Conservation (phyloP, 2,329 filamentous ascomycete genomes). For the Pseudogymnoascus sp. region DNA sequence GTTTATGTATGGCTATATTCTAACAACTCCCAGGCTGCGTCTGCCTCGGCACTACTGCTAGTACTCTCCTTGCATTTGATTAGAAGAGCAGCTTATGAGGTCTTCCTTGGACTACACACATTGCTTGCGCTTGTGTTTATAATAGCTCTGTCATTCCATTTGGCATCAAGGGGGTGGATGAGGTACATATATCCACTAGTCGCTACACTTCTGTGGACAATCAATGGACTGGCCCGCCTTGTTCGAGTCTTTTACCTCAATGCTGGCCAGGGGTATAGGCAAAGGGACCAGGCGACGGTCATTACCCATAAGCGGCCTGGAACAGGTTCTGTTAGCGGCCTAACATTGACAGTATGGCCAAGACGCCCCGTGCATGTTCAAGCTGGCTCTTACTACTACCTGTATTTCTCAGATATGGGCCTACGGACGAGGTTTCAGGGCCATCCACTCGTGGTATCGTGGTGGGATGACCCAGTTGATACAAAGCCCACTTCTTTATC, state of each 20-base stretch:
- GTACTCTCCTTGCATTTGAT: background rate
- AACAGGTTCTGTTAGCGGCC: background rate
- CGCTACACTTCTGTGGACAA: background rate
- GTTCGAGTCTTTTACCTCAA: background rate
- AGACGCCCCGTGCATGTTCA: background rate
- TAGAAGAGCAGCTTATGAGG: background rate
- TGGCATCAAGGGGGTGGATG: background rate
- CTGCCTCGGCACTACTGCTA: background rate
- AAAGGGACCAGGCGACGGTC: background rate
- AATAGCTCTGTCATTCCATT: background rate
- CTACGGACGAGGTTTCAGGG: background rate
- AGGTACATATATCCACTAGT: background rate
- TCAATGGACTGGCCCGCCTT: background rate
- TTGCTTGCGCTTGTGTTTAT: background rate
- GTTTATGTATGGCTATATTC: background rate
- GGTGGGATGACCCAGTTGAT: constrained; percentile 11
- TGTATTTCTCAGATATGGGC: background rate
- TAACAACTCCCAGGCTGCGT: background rate
- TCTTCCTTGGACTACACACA: background rate
- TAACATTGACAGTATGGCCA: background rate
- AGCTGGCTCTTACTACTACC: background rate
- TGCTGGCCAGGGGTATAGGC: background rate
- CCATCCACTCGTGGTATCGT: constrained; percentile 12
- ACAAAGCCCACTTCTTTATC: background rate
- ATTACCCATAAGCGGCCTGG: background rate